These are phyloP conservation scores for Plectranthus barbatus DNA, from an alignment of 257 asterid species.

Conservation along the genomic window DNA sequence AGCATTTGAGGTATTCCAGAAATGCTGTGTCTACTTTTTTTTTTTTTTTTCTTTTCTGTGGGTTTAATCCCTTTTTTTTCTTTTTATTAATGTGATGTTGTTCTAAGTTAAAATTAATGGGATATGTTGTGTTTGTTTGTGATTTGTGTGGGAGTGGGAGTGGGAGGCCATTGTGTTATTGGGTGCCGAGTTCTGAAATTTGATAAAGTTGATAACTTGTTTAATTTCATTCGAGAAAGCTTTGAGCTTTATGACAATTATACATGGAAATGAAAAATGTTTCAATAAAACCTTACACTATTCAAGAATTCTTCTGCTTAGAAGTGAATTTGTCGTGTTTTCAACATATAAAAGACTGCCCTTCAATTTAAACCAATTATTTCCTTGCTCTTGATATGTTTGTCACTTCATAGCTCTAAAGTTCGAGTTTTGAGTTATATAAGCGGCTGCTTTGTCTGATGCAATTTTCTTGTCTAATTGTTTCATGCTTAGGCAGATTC, in stretches of 20 bases:
- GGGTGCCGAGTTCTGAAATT: slow-evolving; percentile 4
- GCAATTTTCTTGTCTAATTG: neutral
- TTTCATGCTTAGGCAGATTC: slow-evolving; percentile 20
- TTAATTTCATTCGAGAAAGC: neutral
- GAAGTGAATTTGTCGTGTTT: too few relatives aligned
- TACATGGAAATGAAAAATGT: neutral
- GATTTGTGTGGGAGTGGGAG: neutral
- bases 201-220: slow-evolving; percentile 14
- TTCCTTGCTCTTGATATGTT: neutral
- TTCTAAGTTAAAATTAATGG: neutral
- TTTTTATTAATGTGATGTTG: neutral
- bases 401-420: neutral
- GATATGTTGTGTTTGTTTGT: neutral
- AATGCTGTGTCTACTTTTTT: neutral
- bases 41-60: neutral
- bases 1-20: slow-evolving; percentile 16
- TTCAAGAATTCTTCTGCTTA: too few relatives aligned
- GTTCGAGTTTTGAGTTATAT: neutral
- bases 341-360: too few relatives aligned
- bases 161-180: slow-evolving; percentile 5
- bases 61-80: neutral
- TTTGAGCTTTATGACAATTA: slow-evolving; percentile 3
- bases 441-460: neutral
- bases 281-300: too few relatives aligned
- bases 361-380: neutral